phyloP scores from a whole-genome alignment of 495 filamentous ascomycete genomes.

The Staphylotrichum longicolle region DNA sequence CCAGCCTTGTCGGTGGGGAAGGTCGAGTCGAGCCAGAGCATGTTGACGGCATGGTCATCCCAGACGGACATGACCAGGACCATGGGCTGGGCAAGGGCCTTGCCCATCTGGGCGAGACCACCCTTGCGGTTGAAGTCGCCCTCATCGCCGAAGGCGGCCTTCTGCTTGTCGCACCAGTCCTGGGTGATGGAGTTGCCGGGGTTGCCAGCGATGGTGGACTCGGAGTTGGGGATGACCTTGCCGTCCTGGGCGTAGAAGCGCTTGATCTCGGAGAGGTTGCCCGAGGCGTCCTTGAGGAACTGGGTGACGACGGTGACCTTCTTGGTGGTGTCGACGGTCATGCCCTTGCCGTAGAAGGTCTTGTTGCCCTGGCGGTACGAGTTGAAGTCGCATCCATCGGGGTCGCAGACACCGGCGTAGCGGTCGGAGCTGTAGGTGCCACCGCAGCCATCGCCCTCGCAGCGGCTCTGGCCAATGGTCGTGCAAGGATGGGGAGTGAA shows the following conservation, averaged over 20 bases:
- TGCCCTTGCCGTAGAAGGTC: slow-evolving; percentile 60
- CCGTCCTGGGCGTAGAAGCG: slow-evolving; percentile 73
- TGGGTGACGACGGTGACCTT: slow-evolving; percentile 74
- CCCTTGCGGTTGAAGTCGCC: slow-evolving; percentile 60
- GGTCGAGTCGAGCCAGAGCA: slow-evolving; percentile 81
- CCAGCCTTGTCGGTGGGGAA: slow-evolving; percentile 59
- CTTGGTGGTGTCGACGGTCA: slow-evolving; percentile 61
- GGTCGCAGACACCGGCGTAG: slow-evolving; percentile 64
- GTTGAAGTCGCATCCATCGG: slow-evolving; percentile 76
- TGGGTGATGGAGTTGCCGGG: slow-evolving; percentile 58
- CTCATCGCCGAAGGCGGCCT: slow-evolving; percentile 59
- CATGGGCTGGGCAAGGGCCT: slow-evolving; percentile 57
- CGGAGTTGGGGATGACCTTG: slow-evolving; percentile 55
- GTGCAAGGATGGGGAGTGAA: slow-evolving; percentile 68
- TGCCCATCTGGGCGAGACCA: slow-evolving; percentile 57
- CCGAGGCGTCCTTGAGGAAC: slow-evolving; percentile 53
- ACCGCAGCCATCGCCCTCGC: slow-evolving; percentile 50
- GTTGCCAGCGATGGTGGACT: slow-evolving; percentile 52
- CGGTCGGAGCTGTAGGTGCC: slow-evolving; percentile 51
- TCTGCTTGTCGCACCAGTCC: slow-evolving; percentile 60
- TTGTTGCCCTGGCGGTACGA: slow-evolving; percentile 63
- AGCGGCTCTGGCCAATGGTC: slow-evolving; percentile 53
- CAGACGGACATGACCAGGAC: slow-evolving; percentile 77
- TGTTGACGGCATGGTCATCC: slow-evolving; percentile 74
- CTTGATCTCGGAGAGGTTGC: slow-evolving; percentile 60